A percentile compares a stretch with the other conserved stretches of the same genome.
phyloP scores from a whole-genome alignment of 495 filamentous ascomycete species.

The Barbatosphaeria neglecta region DNA sequence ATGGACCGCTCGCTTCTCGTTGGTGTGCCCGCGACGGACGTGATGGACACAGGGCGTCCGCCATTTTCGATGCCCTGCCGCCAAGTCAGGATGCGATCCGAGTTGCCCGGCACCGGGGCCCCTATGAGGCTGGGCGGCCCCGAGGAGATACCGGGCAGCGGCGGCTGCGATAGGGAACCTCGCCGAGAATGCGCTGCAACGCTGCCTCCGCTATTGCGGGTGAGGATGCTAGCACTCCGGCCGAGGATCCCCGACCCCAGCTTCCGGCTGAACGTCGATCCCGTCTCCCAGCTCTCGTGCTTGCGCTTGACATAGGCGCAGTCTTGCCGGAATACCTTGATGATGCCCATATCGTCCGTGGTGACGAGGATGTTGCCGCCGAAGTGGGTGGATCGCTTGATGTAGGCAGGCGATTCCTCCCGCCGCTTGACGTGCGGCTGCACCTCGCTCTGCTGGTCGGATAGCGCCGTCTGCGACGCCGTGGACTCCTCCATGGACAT shows the following conservation, averaged over 20 bases:
- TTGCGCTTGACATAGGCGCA: conserved; percentile 58
- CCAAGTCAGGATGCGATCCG: conserved; percentile 87
- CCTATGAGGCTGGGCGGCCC: conserved; percentile 7
- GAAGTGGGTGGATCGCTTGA: conserved; percentile 60
- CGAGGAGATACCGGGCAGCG: conserved; percentile 2
- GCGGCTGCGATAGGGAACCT: conserved; percentile 34
- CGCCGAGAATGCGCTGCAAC: conserved; percentile 38
- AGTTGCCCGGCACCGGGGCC: conserved; percentile 42
- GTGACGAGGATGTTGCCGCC: conserved; percentile 90
- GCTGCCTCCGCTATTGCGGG: conserved; percentile 40
- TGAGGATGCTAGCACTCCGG: conserved; percentile 52
- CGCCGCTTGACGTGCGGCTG: conserved; percentile 20
- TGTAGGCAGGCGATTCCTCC: conserved; percentile 49
- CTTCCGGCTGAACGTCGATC: conserved; percentile 68
- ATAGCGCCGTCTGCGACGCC: conserved; percentile 18
- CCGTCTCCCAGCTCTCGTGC: conserved; percentile 53
- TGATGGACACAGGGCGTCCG: conserved; percentile 18
- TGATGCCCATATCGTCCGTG: conserved; percentile 74
- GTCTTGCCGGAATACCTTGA: conserved; percentile 92
- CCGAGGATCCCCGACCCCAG: conserved; percentile 43
- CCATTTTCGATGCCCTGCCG: conserved; percentile 57
- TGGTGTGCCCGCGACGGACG: conserved; percentile 17
- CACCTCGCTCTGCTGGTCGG: conserved; percentile 6
- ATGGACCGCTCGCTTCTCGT: conserved; percentile 35
- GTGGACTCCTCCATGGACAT: conserved; percentile 56